Base-by-base conservation (phyloP, 192 early-diverging fungal species). In the Polychytrium aggregatum region DNA sequence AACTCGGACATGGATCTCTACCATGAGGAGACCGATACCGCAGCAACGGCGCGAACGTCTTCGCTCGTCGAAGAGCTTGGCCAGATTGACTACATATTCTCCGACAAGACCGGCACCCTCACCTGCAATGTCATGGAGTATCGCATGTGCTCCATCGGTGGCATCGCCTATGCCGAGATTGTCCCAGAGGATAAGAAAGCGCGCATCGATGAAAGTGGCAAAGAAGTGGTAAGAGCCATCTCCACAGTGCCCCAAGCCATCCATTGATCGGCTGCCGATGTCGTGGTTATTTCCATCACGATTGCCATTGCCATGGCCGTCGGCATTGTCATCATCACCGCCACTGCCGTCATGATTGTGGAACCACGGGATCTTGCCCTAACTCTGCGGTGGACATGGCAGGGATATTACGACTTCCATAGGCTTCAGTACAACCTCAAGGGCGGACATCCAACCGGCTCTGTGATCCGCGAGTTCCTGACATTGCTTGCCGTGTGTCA, bases 71-170 rank as follows among this genome's bases (percentile, higher is more conserved):
- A 98, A 62, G 96, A 98, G 59, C 69, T 98, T 7, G 96, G 92
- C 21, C 92, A 76, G 62, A 82, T 97, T 47, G 92, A 97, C 63
- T 98, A 92, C 64, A 88, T 98, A 26, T 97, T 98, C 51, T 90
- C 86, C 36, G 96, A 98, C 71, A 98, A 98, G 65, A 81, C 78
- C 11, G 77, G 77, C 14, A 79, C 76, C 2, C 57, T 79, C 2
- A 76, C 76, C 6, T 72, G 71, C 53, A 78, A 78, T 52, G 62
- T 76, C 11, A 76, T 79, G 72, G 63, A 76, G 49, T 79, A 65
- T 41, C 54, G 49, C 18, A 60, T 67, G 58, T 92, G 86, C 59
- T 84, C 87, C 2, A 90, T 98, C 48, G 95, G 81, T 11, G 95
- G 95, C 25, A 60, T 87, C 48, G 80, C 83, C 13, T 98, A 98